Percentiles rank a stretch among this genome's conserved stretches.
Evolutionary conservation across 1,139 yeast genomes (phyloP).

Genomic region (Nakaseomyces nivariensis): DNA sequence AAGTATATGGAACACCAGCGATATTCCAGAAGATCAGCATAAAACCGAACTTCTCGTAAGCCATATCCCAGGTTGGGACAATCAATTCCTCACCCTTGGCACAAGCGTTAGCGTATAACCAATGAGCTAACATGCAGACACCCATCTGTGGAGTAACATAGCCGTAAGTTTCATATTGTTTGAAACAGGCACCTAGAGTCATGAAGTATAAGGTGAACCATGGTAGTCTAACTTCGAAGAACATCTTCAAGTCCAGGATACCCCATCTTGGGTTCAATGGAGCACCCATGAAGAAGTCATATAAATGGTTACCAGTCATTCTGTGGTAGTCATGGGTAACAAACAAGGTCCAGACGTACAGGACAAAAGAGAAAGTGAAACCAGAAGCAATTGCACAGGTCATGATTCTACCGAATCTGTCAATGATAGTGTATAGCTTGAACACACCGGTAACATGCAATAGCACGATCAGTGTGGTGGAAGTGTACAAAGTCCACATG

Average conservation of each 20-base stretch:
- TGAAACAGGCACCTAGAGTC: conserved; percentile 61
- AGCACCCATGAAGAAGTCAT: conserved; percentile 95
- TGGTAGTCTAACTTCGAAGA: conserved; percentile 92
- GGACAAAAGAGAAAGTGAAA: conserved; percentile 45
- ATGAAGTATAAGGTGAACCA: conserved; percentile 87
- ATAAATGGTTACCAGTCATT: conserved; percentile 83
- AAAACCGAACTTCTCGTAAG: conserved; percentile 95
- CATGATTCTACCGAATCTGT: conserved; percentile 85
- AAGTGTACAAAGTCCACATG: conserved; percentile 66
- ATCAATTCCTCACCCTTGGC: conserved; percentile 95
- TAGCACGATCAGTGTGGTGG: conserved; percentile 46
- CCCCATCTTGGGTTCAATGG: conserved; percentile 95
- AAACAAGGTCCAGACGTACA: conserved; percentile 55
- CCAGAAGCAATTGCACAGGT: conserved; percentile 81
- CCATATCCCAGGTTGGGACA: conserved; percentile 99
- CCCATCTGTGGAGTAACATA: conserved; percentile 65
- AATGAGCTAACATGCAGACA: conserved; percentile 72
- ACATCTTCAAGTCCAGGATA: conserved; percentile 86
- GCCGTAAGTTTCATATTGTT: conserved; percentile 77
- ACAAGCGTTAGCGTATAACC: conserved; percentile 94
- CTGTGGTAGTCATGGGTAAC: conserved; percentile 70
- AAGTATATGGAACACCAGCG: conserved; percentile 97
- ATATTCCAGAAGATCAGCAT: conserved; percentile 98
- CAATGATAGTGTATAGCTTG: conserved; percentile 63
- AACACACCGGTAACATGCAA: conserved; percentile 69